Evolutionary conservation across 805 yeast genomes (phyloP), one percentile per base, ranked within the genome.

Genomic region (Myxozyma monticola): DNA sequence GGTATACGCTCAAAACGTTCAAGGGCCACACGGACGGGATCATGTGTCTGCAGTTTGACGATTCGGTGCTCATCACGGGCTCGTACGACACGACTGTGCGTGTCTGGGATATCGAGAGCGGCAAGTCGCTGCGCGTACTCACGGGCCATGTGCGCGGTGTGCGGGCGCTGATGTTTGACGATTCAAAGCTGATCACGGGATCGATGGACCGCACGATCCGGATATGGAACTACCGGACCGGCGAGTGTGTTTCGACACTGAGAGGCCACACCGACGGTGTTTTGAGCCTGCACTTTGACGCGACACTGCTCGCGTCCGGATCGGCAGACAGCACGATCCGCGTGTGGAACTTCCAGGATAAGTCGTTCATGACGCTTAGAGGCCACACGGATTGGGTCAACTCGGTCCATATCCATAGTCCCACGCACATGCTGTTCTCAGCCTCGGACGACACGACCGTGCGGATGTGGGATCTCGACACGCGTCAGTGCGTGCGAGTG

Each of bases 381-480:
- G 99, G 99, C 5, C 99, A 93, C 66, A 78, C 85, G 0, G 97
- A 87, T 60, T 84, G 95, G 82, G 96, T 93, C 17, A 89, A 88
- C 58, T 80, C 86, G 54, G 98, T 93, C 45, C 86, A 86, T 70
- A 80, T 90, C 48, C 96, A 90, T 67, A 77, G 86, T 2, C 79
- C 79, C 48, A 82, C 95, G 37, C 79, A 80, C 53, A 84, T 95
- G 0, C 77, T 89, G 17, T 88, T 85, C 68, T 83, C 93, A 63
- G 88, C 95, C 3, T 81, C 91, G 35, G 99, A 93, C 67, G 99
- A 93, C 66, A 78, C 88, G 36, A 89, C 96, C 0, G 85, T 90
- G 29, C 75, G 95, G 57, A 84, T 93, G 90, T 93, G 99, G 99
- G 96, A 90, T 65, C 73, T 93, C 52, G 74, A 77, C 49, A 81